Evolutionary conservation across 139 green algal species (phyloP).

Genomic region (Tetraselmis chui): DNA sequence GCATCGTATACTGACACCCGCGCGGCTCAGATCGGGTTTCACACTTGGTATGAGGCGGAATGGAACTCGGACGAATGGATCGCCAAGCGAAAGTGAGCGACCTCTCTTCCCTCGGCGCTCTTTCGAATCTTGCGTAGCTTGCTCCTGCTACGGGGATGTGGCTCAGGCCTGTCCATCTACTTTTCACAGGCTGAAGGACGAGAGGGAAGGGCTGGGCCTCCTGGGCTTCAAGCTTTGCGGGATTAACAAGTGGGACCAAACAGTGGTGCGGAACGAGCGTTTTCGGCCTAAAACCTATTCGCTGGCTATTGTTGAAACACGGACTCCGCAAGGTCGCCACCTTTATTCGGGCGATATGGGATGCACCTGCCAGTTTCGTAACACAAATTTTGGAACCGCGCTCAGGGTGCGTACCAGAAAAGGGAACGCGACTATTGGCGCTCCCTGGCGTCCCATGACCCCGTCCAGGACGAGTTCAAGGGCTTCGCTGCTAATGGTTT

Average conservation of each 20-base stretch:
- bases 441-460: neutral
- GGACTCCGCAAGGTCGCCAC: neutral
- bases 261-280: neutral
- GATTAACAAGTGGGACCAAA: neutral
- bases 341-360: too few relatives aligned
- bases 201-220: neutral
- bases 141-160: too few relatives aligned
- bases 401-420: neutral
- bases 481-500: neutral
- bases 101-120: too few relatives aligned
- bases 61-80: neutral
- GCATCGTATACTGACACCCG: too few relatives aligned
- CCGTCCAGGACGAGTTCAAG: neutral
- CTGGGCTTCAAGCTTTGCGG: neutral
- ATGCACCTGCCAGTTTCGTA: too few relatives aligned
- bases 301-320: too few relatives aligned
- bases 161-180: too few relatives aligned
- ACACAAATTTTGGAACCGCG: too few relatives aligned
- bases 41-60: neutral
- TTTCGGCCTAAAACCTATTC: neutral
- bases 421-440: neutral
- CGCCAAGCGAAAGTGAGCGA: neutral
- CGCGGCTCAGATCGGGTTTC: neutral
- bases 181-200: neutral
- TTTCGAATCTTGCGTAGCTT: too few relatives aligned